A percentile compares a stretch with the other conserved stretches of the same genome.
Conservation (phyloP, 768 basidiomycete genomes). For the Collybiopsis confluens region DNA sequence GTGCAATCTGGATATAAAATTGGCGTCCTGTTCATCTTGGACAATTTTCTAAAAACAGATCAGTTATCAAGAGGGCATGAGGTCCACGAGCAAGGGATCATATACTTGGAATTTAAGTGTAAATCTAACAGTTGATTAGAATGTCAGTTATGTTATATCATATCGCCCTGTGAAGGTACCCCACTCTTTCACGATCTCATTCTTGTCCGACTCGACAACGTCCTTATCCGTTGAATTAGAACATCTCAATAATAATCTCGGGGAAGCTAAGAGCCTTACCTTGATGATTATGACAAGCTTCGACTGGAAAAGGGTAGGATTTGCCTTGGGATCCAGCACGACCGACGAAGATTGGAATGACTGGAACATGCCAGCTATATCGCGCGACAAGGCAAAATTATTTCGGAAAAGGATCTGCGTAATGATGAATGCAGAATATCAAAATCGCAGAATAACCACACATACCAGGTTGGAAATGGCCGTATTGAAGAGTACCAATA, state of each 20-base stretch:
- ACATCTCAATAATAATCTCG: too few species aligned
- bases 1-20: constrained; percentile 61
- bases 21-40: constrained; percentile 53
- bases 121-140: too few species aligned
- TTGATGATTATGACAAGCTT: constrained; percentile 62
- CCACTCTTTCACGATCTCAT: constrained; percentile 57
- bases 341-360: constrained; percentile 59
- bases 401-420: constrained; percentile 60
- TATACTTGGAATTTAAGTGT: constrained; percentile 42
- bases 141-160: too few species aligned
- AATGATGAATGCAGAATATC: not conserved
- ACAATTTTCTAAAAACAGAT: constrained; percentile 65
- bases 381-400: constrained; percentile 58
- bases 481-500: constrained; percentile 61
- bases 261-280: constrained; percentile 20
- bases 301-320: constrained; percentile 56
- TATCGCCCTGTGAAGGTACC: too few species aligned
- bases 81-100: not conserved
- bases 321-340: constrained; percentile 52
- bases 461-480: constrained; percentile 63
- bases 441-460: constrained; percentile 6
- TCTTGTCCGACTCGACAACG: constrained; percentile 57
- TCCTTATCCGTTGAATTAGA: constrained; percentile 34
- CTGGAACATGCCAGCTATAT: constrained; percentile 57
- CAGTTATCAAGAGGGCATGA: not conserved